A percentile compares a stretch with the other conserved stretches of the same genome.
Conservation (phyloP, 176 grass and related monocot genomes). For the Bromus sterilis region DNA sequence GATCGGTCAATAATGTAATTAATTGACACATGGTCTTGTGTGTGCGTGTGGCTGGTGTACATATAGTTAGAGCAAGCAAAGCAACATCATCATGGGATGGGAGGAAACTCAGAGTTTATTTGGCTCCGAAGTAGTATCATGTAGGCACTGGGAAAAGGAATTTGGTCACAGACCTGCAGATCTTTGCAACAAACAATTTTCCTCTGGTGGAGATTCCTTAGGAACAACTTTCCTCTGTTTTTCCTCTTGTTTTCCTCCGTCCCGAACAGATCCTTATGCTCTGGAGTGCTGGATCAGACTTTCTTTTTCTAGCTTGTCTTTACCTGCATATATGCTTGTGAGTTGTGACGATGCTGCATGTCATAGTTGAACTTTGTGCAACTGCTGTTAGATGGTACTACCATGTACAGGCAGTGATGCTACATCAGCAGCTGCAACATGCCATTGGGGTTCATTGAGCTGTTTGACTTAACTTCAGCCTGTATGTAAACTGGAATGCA, state of each 20-base stretch:
- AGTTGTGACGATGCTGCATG: not conserved
- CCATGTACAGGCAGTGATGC: not conserved
- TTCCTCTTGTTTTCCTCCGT: too few species aligned
- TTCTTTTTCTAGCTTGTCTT: not conserved
- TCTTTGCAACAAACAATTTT: not conserved
- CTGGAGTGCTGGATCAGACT: not conserved
- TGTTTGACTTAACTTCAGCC: too few species aligned
- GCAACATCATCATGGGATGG: not conserved
- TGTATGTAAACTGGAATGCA: too few species aligned
- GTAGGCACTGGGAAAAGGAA: not conserved
- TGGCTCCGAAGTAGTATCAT: too few species aligned
- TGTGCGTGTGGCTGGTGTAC: not conserved
- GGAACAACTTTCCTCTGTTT: too few species aligned
- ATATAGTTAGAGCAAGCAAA: conserved; percentile 9
- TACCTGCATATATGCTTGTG: too few species aligned
- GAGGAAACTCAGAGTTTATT: too few species aligned
- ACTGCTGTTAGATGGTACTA: not conserved
- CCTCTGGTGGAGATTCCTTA: too few species aligned
- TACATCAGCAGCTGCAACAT: not conserved
- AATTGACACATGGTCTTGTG: not conserved
- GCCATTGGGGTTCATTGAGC: not conserved
- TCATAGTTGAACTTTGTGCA: not conserved
- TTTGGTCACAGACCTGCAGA: not conserved
- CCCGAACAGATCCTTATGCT: too few species aligned
- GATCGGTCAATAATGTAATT: conserved; percentile 8